phyloP scores from a whole-genome alignment of 352 stramenopile species.

The Blastocystis sp. region DNA sequence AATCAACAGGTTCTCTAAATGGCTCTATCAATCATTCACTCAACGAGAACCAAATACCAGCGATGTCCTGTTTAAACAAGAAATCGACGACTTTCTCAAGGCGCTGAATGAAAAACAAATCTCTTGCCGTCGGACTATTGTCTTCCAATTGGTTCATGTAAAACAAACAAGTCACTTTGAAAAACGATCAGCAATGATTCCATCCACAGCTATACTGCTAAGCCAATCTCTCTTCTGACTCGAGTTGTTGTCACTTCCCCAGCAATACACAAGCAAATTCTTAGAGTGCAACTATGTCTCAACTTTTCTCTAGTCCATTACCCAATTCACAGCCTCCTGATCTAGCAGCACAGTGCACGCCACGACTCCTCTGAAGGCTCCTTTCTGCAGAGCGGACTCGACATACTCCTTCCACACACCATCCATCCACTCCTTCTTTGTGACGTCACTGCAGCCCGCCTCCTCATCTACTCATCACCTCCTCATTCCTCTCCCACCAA shows the following conservation, averaged over 20 bases:
- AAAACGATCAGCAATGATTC: conserved; percentile 50
- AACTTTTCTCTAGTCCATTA: neutral
- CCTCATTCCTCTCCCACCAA: neutral
- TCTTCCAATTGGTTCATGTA: neutral
- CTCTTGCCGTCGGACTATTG: neutral
- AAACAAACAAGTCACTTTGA: neutral
- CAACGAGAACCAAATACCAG: neutral
- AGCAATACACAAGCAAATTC: conserved; percentile 1
- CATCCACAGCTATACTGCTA: neutral
- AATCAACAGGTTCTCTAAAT: conserved; percentile 2
- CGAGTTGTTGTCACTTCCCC: conserved; percentile 31
- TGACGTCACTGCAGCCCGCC: neutral
- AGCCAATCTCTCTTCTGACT: neutral
- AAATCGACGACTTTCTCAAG: neutral
- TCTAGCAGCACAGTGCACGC: neutral
- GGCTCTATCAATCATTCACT: neutral
- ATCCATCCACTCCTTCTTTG: neutral
- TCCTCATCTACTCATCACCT: neutral
- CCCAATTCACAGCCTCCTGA: neutral
- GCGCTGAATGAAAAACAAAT: neutral
- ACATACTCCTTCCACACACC: conserved; percentile 27
- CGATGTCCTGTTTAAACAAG: neutral
- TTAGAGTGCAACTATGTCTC: neutral
- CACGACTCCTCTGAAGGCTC: conserved; percentile 14
- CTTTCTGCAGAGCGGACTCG: neutral